Conservation (phyloP, 495 filamentous ascomycete species). For the Durotheca rogersii region DNA sequence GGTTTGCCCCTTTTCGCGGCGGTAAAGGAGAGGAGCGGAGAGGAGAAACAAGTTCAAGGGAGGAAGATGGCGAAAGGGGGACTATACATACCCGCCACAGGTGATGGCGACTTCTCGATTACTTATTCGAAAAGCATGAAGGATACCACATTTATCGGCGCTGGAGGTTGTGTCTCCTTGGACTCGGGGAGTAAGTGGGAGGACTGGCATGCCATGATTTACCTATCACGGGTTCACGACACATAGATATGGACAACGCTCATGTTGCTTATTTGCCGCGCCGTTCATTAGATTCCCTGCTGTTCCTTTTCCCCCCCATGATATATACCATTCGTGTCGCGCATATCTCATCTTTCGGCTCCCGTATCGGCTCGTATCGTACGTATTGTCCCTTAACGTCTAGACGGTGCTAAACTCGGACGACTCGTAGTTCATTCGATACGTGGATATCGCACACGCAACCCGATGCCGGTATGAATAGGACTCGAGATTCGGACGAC, state of each 20-base stretch:
- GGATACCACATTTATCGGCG: slow-evolving; percentile 18
- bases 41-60: too few species aligned
- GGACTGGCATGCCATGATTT: slow-evolving; percentile 7
- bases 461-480: too few species aligned
- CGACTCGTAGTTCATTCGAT: too few species aligned
- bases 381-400: too few species aligned
- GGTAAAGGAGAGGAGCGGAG: too few species aligned
- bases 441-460: too few species aligned
- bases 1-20: too few species aligned
- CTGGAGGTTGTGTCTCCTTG: background rate
- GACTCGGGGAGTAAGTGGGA: background rate
- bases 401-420: too few species aligned
- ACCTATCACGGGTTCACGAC: slow-evolving; percentile 12
- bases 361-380: too few species aligned
- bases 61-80: background rate
- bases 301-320: slow-evolving; percentile 8
- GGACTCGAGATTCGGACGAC: too few species aligned
- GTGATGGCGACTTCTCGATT: slow-evolving; percentile 1
- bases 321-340: slow-evolving; percentile 24
- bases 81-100: slow-evolving; percentile 3
- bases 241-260: slow-evolving; percentile 1
- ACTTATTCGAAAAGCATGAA: slow-evolving; percentile 1
- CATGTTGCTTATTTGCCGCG: background rate
- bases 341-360: too few species aligned
- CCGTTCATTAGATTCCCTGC: slow-evolving; percentile 1